A percentile compares a stretch with the other conserved stretches of the same genome.
phyloP scores from a whole-genome alignment of 2,329 filamentous ascomycete species.

The Rosellinia necatrix region DNA sequence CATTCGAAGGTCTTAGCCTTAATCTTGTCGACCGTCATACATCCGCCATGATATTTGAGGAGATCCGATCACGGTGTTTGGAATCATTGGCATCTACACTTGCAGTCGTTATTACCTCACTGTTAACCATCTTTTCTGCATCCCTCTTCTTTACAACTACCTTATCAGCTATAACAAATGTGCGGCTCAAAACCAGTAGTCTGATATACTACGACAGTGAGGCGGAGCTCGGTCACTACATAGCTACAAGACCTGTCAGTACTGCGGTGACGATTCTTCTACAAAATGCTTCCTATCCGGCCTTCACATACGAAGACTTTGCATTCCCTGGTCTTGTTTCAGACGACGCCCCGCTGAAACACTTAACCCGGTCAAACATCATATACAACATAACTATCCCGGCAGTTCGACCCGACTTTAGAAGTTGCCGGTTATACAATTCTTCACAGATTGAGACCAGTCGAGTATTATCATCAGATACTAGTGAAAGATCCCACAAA shows the following conservation, averaged over 20 bases:
- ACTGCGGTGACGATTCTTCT: not conserved
- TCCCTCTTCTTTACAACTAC: conserved; percentile 14
- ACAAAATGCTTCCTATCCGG: conserved; percentile 4
- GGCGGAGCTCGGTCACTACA: too few relatives aligned
- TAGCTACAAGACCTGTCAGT: too few relatives aligned
- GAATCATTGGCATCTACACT: conserved; percentile 3
- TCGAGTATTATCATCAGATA: not conserved
- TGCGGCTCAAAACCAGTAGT: not conserved
- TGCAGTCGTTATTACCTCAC: not conserved
- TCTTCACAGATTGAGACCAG: not conserved
- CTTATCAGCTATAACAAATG: not conserved
- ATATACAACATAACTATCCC: not conserved
- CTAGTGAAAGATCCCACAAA: not conserved
- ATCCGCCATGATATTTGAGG: not conserved
- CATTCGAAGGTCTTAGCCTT: not conserved
- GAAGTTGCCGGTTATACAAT: not conserved
- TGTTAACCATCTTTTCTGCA: conserved; percentile 7
- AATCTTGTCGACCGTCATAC: conserved; percentile 6
- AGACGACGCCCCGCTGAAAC: not conserved
- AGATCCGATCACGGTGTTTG: not conserved
- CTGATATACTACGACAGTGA: conserved; percentile 3
- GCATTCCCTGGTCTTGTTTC: not conserved
- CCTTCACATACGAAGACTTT: conserved; percentile 9
- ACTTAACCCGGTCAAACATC: not conserved
- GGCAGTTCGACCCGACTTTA: not conserved